These are phyloP conservation scores for Conoideocrella luteorostrata DNA, from an alignment of 2,329 filamentous ascomycete species.

Conservation along the genomic window DNA sequence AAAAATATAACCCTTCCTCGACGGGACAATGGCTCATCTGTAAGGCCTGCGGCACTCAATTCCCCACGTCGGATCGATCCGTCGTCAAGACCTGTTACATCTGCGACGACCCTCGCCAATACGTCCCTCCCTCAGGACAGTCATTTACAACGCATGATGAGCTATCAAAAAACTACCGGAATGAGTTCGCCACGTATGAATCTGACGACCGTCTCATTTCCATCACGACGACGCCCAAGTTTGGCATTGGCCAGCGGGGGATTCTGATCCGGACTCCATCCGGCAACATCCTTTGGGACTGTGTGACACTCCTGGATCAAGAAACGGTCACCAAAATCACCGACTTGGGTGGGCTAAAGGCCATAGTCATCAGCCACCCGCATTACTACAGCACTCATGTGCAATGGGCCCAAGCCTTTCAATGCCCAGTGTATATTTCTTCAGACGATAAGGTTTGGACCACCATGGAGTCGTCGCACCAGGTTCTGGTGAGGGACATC, in stretches of 20 bases:
- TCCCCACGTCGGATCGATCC: slow-evolving; percentile 32
- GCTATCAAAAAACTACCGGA: slow-evolving; percentile 40
- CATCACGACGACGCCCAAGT: slow-evolving; percentile 46
- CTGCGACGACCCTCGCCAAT: slow-evolving; percentile 70
- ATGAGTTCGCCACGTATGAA: slow-evolving; percentile 44
- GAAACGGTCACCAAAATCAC: slow-evolving; percentile 54
- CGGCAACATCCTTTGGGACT: slow-evolving; percentile 78
- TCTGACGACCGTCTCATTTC: slow-evolving; percentile 38
- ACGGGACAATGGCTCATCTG: too few relatives aligned
- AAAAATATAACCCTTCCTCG: too few relatives aligned
- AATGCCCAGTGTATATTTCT: slow-evolving; percentile 63
- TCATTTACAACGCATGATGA: slow-evolving; percentile 55
- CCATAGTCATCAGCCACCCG: slow-evolving; percentile 72
- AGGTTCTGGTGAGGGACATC: slow-evolving; percentile 40
- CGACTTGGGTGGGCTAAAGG: slow-evolving; percentile 56
- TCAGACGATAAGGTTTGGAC: slow-evolving; percentile 62
- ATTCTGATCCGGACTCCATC: slow-evolving; percentile 58
- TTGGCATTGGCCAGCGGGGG: slow-evolving; percentile 71
- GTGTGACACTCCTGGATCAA: slow-evolving; percentile 62
- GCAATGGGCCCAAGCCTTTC: slow-evolving; percentile 64
- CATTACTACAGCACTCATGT: slow-evolving; percentile 77
- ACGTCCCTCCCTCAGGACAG: slow-evolving; percentile 51
- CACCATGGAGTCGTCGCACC: slow-evolving; percentile 35
- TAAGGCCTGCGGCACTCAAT: slow-evolving; percentile 65
- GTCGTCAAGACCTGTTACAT: slow-evolving; percentile 56